Evolutionary conservation across 208 protist species (phyloP).

Genomic region (Strigomonas culicis): DNA sequence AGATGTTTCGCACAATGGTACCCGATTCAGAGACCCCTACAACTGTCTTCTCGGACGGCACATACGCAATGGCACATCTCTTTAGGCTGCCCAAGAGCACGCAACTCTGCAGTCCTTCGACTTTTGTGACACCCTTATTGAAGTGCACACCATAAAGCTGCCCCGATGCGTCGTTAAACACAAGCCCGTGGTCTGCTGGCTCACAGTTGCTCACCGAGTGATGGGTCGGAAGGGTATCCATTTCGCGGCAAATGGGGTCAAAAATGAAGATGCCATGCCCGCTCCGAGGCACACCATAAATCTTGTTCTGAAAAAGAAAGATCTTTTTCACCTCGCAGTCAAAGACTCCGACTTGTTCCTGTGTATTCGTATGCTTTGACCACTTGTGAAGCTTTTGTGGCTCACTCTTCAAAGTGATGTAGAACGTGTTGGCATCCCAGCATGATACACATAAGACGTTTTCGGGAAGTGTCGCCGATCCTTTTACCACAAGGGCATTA

Average conservation of each 20-base stretch:
- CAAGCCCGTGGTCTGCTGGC: constrained; percentile 68
- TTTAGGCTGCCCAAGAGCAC: constrained; percentile 44
- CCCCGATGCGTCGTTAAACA: constrained; percentile 33
- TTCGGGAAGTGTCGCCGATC: no score
- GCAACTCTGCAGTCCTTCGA: constrained; percentile 5
- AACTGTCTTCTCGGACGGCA: not conserved
- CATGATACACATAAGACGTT: no score
- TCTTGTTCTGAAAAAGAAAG: constrained; percentile 54
- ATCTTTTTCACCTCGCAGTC: constrained; percentile 25
- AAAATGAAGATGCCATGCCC: constrained; percentile 31
- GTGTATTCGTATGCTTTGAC: constrained; percentile 3
- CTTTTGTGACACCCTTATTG: constrained; percentile 40
- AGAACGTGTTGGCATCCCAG: no score
- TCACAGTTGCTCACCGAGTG: constrained; percentile 32
- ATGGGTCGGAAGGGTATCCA: constrained; percentile 41
- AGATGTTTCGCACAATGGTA: not conserved
- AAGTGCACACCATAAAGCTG: constrained; percentile 62
- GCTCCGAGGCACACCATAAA: constrained; percentile 35
- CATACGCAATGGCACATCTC: constrained; percentile 23
- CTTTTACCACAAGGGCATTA: constrained; percentile 17
- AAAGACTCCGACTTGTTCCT: constrained; percentile 16
- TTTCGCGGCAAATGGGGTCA: constrained; percentile 47
- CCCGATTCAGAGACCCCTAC: constrained; percentile 30
- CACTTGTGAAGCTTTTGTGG: no score
- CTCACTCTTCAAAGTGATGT: no score